A percentile compares a stretch with the other conserved stretches of the same genome.
Conservation (phyloP, 495 filamentous ascomycete genomes). For the Entonaema liquescens region DNA sequence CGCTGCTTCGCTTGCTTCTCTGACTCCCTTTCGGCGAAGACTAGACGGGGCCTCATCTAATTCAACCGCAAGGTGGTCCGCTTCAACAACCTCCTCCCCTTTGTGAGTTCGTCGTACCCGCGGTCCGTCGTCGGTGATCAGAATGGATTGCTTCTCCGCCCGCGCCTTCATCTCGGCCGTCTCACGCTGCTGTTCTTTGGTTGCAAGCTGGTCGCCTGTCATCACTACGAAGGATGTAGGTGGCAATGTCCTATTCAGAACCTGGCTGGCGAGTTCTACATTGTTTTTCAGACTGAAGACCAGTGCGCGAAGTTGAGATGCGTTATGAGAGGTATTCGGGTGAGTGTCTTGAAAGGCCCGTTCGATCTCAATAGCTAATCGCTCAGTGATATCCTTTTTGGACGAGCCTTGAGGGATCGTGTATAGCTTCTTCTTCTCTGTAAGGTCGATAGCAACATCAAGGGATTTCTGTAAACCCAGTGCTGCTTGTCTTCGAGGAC, state of each 20-base stretch:
- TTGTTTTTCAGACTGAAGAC: slow-evolving; percentile 88
- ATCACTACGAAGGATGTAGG: slow-evolving; percentile 80
- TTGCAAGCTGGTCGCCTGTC: slow-evolving; percentile 87
- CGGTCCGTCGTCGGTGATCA: slow-evolving; percentile 83
- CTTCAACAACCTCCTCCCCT: slow-evolving; percentile 88
- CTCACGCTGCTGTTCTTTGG: slow-evolving; percentile 84
- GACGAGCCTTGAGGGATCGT: slow-evolving; percentile 48
- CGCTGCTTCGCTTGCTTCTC: slow-evolving; percentile 45
- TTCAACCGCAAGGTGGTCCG: slow-evolving; percentile 54
- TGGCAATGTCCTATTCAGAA: slow-evolving; percentile 74
- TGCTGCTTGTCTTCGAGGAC: slow-evolving; percentile 53
- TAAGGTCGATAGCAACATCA: slow-evolving; percentile 46
- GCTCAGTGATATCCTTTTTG: slow-evolving; percentile 51
- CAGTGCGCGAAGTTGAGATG: slow-evolving; percentile 63
- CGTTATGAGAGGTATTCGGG: slow-evolving; percentile 52
- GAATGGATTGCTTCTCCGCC: slow-evolving; percentile 85
- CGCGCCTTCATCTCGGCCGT: slow-evolving; percentile 73
- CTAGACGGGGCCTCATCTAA: slow-evolving; percentile 53
- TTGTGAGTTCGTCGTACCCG: slow-evolving; percentile 92
- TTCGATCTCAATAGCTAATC: slow-evolving; percentile 74
- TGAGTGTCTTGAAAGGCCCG: slow-evolving; percentile 60
- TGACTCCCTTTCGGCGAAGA: slow-evolving; percentile 50
- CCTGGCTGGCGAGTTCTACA: slow-evolving; percentile 73
- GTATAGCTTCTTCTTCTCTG: slow-evolving; percentile 55
- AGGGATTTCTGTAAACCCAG: slow-evolving; percentile 57